phyloP scores from a whole-genome alignment of 73 alveolate genomes.

The Stentor roeselii region DNA sequence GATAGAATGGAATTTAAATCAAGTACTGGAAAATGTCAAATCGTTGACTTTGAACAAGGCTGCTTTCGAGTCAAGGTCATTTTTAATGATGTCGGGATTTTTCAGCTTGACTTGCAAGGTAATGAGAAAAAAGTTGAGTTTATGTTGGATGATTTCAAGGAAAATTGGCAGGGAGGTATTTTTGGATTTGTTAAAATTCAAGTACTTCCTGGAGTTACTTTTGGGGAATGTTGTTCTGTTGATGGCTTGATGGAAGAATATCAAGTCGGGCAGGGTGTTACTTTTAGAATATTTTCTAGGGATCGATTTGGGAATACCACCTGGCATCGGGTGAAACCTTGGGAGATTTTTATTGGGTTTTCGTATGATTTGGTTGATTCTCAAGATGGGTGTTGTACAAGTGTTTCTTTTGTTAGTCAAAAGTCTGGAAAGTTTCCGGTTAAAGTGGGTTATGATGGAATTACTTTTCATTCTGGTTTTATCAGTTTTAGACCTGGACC shows the following conservation, averaged over 20 bases:
- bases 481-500: constrained; percentile 12
- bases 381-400: not conserved
- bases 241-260: not conserved
- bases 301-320: not conserved
- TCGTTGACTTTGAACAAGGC: not conserved
- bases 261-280: not conserved
- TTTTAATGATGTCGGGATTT: not conserved
- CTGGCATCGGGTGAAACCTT: not conserved
- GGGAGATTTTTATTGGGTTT: not conserved
- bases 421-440: not conserved
- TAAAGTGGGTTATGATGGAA: not conserved
- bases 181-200: not conserved
- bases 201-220: not conserved
- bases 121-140: not conserved
- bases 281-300: not conserved
- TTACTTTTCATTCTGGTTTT: not conserved
- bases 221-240: not conserved
- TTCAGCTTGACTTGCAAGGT: not conserved
- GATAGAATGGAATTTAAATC: too few species aligned
- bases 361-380: not conserved
- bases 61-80: not conserved
- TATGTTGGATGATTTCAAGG: not conserved
- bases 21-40: not conserved
- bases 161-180: not conserved
- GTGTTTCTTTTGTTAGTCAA: not conserved